These are phyloP conservation scores for Juncus inflexus DNA, from an alignment of 176 grass and related monocot species.

Conservation along the genomic window DNA sequence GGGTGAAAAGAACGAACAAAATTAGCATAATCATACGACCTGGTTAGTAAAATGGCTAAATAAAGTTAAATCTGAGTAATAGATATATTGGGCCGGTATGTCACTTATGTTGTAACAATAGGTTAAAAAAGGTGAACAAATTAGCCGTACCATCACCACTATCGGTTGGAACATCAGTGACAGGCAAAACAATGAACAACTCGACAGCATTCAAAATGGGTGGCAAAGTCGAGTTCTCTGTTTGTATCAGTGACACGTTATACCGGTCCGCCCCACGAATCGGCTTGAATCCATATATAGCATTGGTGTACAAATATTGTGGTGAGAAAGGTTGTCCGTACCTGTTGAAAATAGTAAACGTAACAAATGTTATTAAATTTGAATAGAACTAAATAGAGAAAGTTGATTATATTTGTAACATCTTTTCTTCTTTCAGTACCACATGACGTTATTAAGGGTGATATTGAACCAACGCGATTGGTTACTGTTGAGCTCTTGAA, in stretches of 20 bases:
- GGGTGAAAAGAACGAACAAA: slow-evolving; percentile 2
- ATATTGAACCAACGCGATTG: slow-evolving; percentile 30
- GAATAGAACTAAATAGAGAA: too few relatives aligned
- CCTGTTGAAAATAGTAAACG: too few relatives aligned
- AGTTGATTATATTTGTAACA: too few relatives aligned
- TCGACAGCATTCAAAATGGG: slow-evolving; percentile 53
- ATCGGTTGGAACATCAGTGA: slow-evolving; percentile 21
- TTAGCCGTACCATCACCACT: slow-evolving; percentile 32
- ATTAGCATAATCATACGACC: neutral
- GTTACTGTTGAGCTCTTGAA: slow-evolving; percentile 23
- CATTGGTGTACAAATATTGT: neutral
- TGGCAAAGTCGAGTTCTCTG: slow-evolving; percentile 41
- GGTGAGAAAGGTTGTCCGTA: neutral
- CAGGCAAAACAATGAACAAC: slow-evolving; percentile 37
- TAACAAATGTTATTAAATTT: too few relatives aligned
- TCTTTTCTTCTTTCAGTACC: neutral
- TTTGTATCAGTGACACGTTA: slow-evolving; percentile 31
- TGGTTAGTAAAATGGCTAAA: too few relatives aligned
- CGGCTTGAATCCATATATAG: neutral
- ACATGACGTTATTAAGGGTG: slow-evolving; percentile 1
- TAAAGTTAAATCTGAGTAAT: too few relatives aligned
- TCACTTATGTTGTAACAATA: too few relatives aligned
- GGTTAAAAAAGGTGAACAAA: too few relatives aligned
- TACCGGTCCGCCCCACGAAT: neutral
- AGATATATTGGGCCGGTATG: too few relatives aligned